These are phyloP conservation scores for Fusarium pseudonygamai DNA, from an alignment of 2,329 filamentous ascomycete genomes.

Conservation along the genomic window DNA sequence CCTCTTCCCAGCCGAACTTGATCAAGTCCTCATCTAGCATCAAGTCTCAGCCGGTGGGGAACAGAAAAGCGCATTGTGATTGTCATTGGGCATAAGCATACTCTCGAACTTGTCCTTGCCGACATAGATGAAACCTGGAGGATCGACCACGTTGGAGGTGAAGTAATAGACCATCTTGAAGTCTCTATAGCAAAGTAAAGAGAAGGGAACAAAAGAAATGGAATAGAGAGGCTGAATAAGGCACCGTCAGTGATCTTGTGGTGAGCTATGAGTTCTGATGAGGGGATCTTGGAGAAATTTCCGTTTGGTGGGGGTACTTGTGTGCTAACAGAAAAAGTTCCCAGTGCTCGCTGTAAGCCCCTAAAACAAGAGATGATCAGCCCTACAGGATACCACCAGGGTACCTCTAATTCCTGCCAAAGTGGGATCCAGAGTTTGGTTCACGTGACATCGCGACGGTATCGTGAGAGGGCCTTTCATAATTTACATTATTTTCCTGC, in stretches of 20 bases:
- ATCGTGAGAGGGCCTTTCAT: not conserved
- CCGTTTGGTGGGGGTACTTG: constrained; percentile 20
- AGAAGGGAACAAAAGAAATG: not conserved
- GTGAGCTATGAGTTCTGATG: constrained; percentile 4
- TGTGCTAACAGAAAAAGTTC: constrained; percentile 11
- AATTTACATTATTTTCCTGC: not conserved
- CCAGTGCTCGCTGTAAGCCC: not conserved
- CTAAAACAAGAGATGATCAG: not conserved
- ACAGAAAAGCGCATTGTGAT: constrained; percentile 7
- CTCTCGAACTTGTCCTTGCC: constrained; percentile 99
- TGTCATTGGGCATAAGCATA: constrained; percentile 56
- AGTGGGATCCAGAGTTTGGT: not conserved
- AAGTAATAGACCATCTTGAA: constrained; percentile 91
- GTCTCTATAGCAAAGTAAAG: not conserved
- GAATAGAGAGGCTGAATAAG: not conserved
- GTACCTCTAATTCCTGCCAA: not conserved
- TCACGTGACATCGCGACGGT: constrained; percentile 22
- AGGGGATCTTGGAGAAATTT: constrained; percentile 41
- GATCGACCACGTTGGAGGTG: constrained; percentile 83
- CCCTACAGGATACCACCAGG: not conserved
- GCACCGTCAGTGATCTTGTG: not conserved
- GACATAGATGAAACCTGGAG: constrained; percentile 89
- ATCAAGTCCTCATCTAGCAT: constrained; percentile 91
- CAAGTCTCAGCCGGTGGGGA: constrained; percentile 29
- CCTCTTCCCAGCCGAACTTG: constrained; percentile 91